A percentile compares a stretch with the other conserved stretches of the same genome.
These are phyloP conservation scores for Saxispiralis lemnorum DNA, from an alignment of 495 filamentous ascomycete species.

Conservation along the genomic window DNA sequence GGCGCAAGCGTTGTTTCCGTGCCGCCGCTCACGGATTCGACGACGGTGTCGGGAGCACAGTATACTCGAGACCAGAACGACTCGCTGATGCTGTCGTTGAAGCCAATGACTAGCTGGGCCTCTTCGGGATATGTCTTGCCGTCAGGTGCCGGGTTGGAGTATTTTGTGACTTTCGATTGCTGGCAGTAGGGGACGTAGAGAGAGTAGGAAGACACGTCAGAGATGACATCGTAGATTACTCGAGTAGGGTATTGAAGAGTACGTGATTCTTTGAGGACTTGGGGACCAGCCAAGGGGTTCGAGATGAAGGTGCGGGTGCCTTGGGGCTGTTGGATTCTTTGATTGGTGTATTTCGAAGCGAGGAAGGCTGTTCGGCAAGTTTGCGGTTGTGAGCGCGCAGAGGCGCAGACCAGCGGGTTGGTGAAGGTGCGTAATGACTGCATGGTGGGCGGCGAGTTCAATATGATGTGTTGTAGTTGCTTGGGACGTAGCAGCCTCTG, in stretches of 20 bases:
- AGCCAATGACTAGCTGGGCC: conserved; percentile 70
- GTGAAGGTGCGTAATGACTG: conserved; percentile 4
- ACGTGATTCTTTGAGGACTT: conserved; percentile 51
- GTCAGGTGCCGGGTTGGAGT: conserved; percentile 26
- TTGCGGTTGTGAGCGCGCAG: not conserved
- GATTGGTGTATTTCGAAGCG: conserved; percentile 26
- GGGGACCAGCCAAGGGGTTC: conserved; percentile 20
- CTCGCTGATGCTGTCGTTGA: conserved; percentile 55
- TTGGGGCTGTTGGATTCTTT: conserved; percentile 1
- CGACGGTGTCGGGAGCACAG: conserved; percentile 47
- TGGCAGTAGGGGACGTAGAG: conserved; percentile 76
- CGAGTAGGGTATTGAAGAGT: conserved; percentile 59
- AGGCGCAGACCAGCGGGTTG: not conserved
- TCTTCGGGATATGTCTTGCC: conserved; percentile 44
- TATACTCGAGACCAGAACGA: conserved; percentile 57
- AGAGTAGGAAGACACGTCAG: conserved; percentile 65
- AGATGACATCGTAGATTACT: conserved; percentile 61
- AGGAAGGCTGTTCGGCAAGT: conserved; percentile 14
- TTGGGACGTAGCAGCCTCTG: too few relatives aligned
- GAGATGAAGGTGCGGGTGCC: conserved; percentile 18
- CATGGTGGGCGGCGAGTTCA: not conserved
- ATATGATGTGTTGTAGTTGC: too few relatives aligned
- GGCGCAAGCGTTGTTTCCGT: conserved; percentile 26
- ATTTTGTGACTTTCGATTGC: conserved; percentile 48
- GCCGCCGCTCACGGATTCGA: conserved; percentile 65